Conservation (phyloP, 2,329 filamentous ascomycete species). For the Ophiocordyceps sinensis region DNA sequence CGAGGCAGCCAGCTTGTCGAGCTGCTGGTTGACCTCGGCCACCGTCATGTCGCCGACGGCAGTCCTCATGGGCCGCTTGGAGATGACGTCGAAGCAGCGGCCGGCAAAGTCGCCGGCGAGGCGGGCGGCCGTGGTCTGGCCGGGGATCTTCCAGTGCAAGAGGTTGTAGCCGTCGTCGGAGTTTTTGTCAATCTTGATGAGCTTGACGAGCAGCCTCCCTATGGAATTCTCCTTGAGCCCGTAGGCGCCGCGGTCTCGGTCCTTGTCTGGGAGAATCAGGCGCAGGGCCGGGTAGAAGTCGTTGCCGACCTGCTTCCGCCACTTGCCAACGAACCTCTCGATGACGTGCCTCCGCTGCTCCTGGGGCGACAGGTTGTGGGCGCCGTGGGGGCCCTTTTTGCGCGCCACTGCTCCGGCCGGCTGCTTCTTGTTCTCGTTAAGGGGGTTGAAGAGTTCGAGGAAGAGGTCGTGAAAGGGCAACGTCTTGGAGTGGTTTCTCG, state of each 20-base stretch:
- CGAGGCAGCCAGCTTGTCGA: slow-evolving; percentile 64
- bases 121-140: slow-evolving; percentile 44
- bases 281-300: slow-evolving; percentile 91
- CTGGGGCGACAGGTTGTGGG: slow-evolving; percentile 49
- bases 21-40: slow-evolving; percentile 72
- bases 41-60: slow-evolving; percentile 68
- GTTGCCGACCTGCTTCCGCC: slow-evolving; percentile 76
- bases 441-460: slow-evolving; percentile 64
- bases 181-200: slow-evolving; percentile 82
- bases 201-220: slow-evolving; percentile 77
- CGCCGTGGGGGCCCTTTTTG: slow-evolving; percentile 46
- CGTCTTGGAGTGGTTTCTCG: slow-evolving; percentile 66
- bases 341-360: slow-evolving; percentile 73
- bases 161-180: slow-evolving; percentile 79
- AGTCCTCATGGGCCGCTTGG: slow-evolving; percentile 65
- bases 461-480: slow-evolving; percentile 72
- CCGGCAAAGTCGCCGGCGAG: slow-evolving; percentile 87
- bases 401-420: slow-evolving; percentile 40
- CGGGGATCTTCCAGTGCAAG: slow-evolving; percentile 84
- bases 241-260: slow-evolving; percentile 84
- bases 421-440: slow-evolving; percentile 66
- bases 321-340: slow-evolving; percentile 69
- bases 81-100: slow-evolving; percentile 73
- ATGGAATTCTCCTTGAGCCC: slow-evolving; percentile 87
- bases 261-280: slow-evolving; percentile 83